Evolutionary conservation across 2,329 filamentous ascomycete genomes (phyloP), one percentile per base, ranked within the genome.

Genomic region (Exophiala oligosperma): DNA sequence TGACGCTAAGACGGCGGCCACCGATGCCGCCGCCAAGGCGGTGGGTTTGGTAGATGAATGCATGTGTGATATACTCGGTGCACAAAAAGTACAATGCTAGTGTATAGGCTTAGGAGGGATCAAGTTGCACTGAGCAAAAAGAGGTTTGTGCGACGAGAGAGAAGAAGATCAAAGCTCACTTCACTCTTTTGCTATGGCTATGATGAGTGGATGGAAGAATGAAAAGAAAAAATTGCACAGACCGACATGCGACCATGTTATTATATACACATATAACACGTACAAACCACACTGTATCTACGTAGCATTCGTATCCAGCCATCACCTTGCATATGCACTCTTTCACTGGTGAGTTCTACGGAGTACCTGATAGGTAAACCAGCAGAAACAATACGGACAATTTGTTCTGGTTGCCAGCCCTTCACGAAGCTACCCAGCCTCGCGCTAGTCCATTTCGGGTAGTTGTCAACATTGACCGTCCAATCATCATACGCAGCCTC

Each of bases 151-250:
- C 37, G 17, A 17, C 17, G 17, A 17, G 17, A 17, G 17, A 17
- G 17, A 32, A 24, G 28, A 49, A 35, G 32, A 48, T 37, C 28
- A 38, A 29, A 28, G 28, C 43, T 41, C 12, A 24, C 38, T 44
- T n/a, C 46, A 9, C 7, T 17, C 17, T 17, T 17, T 17, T 17
- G 17, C 17, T 17, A 17, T 17, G 17, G 40, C 12, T 38, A 23
- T 28, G 29, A 17, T 37, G 41, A 41, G 40, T 35, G 48, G 40
- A 46, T 35, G 32, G 32, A 11, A 35, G 11, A 9, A 35, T 35
- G 11, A 11, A 48, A 48, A 37, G 32, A 38, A 40, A 48, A 35
- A 17, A 38, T 50, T 14, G n/a, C 54, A 57, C 54, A 52, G 54
- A 57, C 54, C 54, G 44, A 17, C 29, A 48, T 7, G 54, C 43